Conservation (phyloP, 108 stramenopile species). For the Cylindrotheca closterium region DNA sequence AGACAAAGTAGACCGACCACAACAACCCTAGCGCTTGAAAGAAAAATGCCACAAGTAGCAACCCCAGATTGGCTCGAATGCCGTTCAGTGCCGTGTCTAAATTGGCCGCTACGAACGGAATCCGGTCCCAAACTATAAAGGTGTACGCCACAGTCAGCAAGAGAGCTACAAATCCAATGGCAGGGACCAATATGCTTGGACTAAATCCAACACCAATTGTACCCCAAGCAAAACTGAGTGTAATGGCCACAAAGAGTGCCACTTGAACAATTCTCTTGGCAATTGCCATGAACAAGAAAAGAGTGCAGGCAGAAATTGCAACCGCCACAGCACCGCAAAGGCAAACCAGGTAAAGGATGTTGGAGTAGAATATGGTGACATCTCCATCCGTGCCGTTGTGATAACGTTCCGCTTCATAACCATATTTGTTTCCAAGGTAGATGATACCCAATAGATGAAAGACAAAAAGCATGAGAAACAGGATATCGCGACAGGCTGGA, state of each 20-base stretch:
- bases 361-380: constrained; percentile 58
- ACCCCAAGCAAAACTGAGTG: constrained; percentile 80
- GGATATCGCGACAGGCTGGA: constrained; percentile 55
- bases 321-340: constrained; percentile 72
- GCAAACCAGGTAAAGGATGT: constrained; percentile 60
- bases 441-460: constrained; percentile 57
- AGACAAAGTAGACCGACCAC: constrained; percentile 69
- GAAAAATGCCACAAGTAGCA: constrained; percentile 61
- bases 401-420: constrained; percentile 54
- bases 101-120: constrained; percentile 79
- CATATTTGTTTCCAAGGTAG: constrained; percentile 56
- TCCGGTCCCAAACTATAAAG: constrained; percentile 79
- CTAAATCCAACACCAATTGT: constrained; percentile 83
- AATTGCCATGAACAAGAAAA: constrained; percentile 73
- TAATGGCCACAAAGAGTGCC: constrained; percentile 65
- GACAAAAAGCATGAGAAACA: constrained; percentile 65
- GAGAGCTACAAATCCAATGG: constrained; percentile 77
- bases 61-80: constrained; percentile 60
- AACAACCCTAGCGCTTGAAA: constrained; percentile 70
- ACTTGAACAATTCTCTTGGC: constrained; percentile 70
- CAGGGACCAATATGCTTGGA: constrained; percentile 79
- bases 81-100: constrained; percentile 59
- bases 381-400: constrained; percentile 33
- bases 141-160: constrained; percentile 72
- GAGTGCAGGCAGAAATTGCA: constrained; percentile 49